Conservation (phyloP, 192 early-diverging fungal species). For the Coemansia pectinata region DNA sequence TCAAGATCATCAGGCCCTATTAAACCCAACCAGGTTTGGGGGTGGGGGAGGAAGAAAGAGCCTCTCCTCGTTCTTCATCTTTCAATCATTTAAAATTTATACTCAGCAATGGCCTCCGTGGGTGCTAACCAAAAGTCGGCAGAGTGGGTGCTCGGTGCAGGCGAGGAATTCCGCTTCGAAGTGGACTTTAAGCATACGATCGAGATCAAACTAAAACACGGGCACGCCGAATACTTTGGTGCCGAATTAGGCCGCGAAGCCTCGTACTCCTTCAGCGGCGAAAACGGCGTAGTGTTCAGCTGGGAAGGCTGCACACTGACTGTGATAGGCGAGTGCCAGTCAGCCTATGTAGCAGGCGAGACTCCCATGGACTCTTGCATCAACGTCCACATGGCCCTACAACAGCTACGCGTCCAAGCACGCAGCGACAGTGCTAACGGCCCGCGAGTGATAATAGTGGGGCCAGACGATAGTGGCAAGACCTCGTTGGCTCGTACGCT, state of each 20-base stretch:
- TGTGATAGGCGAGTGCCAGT: conserved; percentile 64
- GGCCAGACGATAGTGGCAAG: conserved; percentile 92
- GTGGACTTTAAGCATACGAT: conserved; percentile 67
- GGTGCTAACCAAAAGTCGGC: conserved; percentile 21
- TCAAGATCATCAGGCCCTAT: too few relatives aligned
- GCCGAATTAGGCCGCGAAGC: conserved; percentile 84
- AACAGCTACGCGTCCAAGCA: conserved; percentile 64
- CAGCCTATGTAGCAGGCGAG: conserved; percentile 90
- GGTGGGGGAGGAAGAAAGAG: too few relatives aligned
- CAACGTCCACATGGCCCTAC: conserved; percentile 86
- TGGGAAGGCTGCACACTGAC: conserved; percentile 86
- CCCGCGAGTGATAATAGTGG: conserved; percentile 79
- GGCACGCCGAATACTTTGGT: conserved; percentile 93
- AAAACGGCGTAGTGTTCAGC: conserved; percentile 87
- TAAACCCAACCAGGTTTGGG: too few relatives aligned
- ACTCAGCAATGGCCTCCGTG: not conserved
- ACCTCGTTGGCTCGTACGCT: conserved; percentile 83
- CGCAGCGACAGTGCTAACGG: conserved; percentile 23
- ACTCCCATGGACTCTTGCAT: conserved; percentile 92
- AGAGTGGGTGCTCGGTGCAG: conserved; percentile 69
- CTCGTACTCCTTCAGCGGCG: conserved; percentile 77
- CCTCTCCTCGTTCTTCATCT: not conserved
- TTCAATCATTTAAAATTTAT: not conserved
- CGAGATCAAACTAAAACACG: conserved; percentile 63
- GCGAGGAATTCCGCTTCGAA: conserved; percentile 93